Percentiles rank a stretch among this genome's conserved stretches.
phyloP scores from a whole-genome alignment of 768 basidiomycete species.

The Mycena olivaceomarginata region DNA sequence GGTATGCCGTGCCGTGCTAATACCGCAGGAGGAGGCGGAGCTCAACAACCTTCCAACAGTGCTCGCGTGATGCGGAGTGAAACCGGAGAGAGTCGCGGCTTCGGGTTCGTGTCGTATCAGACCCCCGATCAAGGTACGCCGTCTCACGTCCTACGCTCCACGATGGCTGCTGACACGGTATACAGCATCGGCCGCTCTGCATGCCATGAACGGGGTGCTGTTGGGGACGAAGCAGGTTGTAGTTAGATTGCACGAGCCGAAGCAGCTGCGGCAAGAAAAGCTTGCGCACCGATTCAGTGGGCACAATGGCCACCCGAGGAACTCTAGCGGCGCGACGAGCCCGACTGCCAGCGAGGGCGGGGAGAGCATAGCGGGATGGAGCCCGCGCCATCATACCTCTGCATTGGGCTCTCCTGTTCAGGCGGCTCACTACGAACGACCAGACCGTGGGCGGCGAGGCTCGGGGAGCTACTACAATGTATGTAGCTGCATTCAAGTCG shows the following conservation, averaged over 20 bases:
- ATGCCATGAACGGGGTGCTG: constrained; percentile 85
- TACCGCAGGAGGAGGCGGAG: background rate
- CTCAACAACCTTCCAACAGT: constrained; percentile 59
- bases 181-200: constrained; percentile 83
- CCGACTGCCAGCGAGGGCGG: constrained; percentile 90
- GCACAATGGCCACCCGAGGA: constrained; percentile 84
- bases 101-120: constrained; percentile 94
- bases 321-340: constrained; percentile 89
- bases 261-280: constrained; percentile 93
- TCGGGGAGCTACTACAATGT: constrained; percentile 94
- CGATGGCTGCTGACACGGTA: constrained; percentile 25
- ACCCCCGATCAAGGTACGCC: constrained; percentile 85
- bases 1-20: constrained; percentile 65
- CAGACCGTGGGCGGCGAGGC: constrained; percentile 83
- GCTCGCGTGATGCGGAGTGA: constrained; percentile 96
- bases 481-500: constrained; percentile 43
- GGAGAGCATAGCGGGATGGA: constrained; percentile 85
- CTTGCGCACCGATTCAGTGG: constrained; percentile 89
- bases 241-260: constrained; percentile 93
- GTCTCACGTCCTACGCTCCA: background rate
- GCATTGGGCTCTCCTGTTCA: constrained; percentile 76
- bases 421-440: constrained; percentile 69
- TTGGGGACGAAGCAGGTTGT: constrained; percentile 87
- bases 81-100: constrained; percentile 86
- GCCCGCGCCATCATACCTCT: constrained; percentile 76